Percentiles rank a stretch among this genome's conserved stretches.
These are phyloP conservation scores for Chamaecyparis obtusa DNA, from an alignment of 75 land plant species.

Conservation along the genomic window DNA sequence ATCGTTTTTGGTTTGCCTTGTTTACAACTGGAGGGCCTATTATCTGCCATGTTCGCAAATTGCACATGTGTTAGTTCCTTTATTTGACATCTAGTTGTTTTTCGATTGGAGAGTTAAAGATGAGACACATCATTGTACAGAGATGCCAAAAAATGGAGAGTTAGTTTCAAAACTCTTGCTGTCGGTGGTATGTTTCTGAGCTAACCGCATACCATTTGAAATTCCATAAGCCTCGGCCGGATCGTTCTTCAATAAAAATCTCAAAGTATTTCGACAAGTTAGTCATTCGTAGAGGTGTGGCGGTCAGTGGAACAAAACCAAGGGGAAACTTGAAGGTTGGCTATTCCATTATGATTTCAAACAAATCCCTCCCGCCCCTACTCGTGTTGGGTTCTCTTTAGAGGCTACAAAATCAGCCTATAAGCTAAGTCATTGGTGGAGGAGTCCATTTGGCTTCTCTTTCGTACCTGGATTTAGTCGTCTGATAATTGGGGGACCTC, in stretches of 20 bases:
- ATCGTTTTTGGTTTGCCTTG: too few relatives aligned
- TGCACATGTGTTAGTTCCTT: too few relatives aligned
- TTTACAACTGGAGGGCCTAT: too few relatives aligned
- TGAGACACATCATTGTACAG: too few relatives aligned
- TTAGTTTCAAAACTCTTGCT: background rate
- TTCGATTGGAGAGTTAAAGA: too few relatives aligned
- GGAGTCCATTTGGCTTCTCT: background rate
- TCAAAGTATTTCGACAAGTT: background rate
- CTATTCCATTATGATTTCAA: too few relatives aligned
- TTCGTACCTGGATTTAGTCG: background rate
- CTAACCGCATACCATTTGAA: background rate
- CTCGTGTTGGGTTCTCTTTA: too few relatives aligned
- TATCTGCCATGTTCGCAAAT: too few relatives aligned
- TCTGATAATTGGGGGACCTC: background rate
- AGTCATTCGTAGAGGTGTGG: too few relatives aligned
- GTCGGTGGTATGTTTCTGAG: background rate
- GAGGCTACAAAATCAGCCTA: too few relatives aligned
- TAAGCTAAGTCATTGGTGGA: background rate
- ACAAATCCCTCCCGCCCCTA: background rate
- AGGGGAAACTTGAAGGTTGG: background rate
- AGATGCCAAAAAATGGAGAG: background rate
- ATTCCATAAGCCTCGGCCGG: background rate
- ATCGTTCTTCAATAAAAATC: background rate
- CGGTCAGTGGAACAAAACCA: background rate
- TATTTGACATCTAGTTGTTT: too few relatives aligned